These are phyloP conservation scores for Dalechampia spathulata DNA, from an alignment of 441 rosid species.

Conservation along the genomic window DNA sequence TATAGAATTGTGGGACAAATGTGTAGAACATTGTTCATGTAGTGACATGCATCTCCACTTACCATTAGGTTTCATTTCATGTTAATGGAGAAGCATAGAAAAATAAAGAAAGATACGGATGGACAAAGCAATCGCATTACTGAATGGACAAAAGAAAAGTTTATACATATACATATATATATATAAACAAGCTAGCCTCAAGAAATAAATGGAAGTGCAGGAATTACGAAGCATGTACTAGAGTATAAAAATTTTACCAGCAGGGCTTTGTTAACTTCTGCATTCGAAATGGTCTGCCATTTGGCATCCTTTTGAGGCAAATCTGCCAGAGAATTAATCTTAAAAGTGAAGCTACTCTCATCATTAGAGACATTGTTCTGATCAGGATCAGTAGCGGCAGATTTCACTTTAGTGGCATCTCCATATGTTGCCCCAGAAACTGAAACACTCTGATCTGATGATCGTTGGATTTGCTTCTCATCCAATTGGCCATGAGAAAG, in stretches of 20 bases:
- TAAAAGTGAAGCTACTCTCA: conserved; percentile 52
- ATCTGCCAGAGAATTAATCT: conserved; percentile 33
- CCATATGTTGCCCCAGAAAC: conserved; percentile 23
- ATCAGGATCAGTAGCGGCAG: conserved; percentile 30
- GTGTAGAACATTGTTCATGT: too few species aligned
- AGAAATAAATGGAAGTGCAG: too few species aligned
- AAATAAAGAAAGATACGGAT: too few species aligned
- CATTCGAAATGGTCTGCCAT: conserved; percentile 37
- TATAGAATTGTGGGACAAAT: too few species aligned
- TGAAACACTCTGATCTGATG: conserved; percentile 27
- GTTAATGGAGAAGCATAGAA: too few species aligned
- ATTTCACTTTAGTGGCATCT: conserved; percentile 20
- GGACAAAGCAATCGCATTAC: too few species aligned
- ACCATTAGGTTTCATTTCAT: too few species aligned
- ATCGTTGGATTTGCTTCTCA: conserved; percentile 28
- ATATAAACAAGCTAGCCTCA: too few species aligned
- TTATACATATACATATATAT: too few species aligned
- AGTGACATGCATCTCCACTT: too few species aligned
- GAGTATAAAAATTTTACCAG: conserved; percentile 28
- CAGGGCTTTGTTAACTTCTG: conserved; percentile 32
- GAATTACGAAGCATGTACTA: too few species aligned
- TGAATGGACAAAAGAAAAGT: too few species aligned
- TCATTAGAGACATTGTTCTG: conserved; percentile 36
- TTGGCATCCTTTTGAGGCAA: conserved; percentile 31
- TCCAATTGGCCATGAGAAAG: conserved; percentile 33